Evolutionary conservation across 2,329 filamentous ascomycete genomes (phyloP), one percentile per base, ranked within the genome.

Genomic region (Fusarium burgessii): DNA sequence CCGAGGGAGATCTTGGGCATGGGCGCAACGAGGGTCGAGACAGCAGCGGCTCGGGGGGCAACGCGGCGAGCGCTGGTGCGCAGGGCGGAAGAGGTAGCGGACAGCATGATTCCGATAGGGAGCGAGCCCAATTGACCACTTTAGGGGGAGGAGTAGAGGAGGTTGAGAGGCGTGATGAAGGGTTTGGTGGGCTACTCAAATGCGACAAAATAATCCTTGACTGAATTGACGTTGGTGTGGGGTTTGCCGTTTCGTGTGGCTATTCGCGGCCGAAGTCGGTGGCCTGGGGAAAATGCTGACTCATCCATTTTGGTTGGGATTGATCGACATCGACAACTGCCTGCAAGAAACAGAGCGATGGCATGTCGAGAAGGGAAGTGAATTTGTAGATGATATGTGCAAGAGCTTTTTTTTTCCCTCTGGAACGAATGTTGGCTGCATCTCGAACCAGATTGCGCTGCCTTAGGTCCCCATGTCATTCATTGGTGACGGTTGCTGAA

Each of bases 21-120:
- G 35, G 55, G 45, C 32, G 32, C 67, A 84, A n/a, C 41, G 70
- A 42, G 36, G 40, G n/a, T 49, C 13, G 43, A 40, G 43, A 42
- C 7, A 12, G 23, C n/a, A 14, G 27, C 36, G 43, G 59, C 50
- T 17, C 50, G 50, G 18, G 41, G 58, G n/a, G 23, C 45, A 51
- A 60, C 45, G 18, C 67, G 63, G 40, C 69, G 56, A 43, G 59
- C 64, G 61, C 70, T 46, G 46, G 18, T 32, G 68, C 70, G 70
- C 64, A 60, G 17, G 33, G 68, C 64, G 23, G n/a, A 23, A 2
- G 64, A 58, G 43, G 70, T 71, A 41, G 43, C 50, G 36, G 70
- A 72, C 11, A 72, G 65, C 70, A 72, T 72, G 56, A 33, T 63
- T 58, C 6, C 27, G 40, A 35, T 9, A 33, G 42, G 51, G 42